Conservation (phyloP, 352 stramenopile species). For the Pythium scleroteichum region DNA sequence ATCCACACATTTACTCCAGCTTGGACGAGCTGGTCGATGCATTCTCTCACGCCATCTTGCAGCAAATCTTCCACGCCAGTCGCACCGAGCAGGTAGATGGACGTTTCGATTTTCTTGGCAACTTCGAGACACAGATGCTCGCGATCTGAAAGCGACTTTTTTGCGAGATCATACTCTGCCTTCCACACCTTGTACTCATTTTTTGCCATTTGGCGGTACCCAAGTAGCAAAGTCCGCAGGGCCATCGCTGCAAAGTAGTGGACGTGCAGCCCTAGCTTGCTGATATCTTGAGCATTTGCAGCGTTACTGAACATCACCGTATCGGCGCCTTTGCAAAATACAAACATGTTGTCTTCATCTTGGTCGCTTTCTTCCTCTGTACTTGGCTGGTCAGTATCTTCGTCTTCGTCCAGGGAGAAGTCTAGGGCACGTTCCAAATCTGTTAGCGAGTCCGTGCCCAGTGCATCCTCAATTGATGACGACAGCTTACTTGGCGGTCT, state of each 20-base stretch:
- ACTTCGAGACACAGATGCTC: conserved; percentile 70
- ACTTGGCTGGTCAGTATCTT: conserved; percentile 14
- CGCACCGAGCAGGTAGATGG: conserved; percentile 91
- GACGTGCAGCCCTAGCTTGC: conserved; percentile 74
- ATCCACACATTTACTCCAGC: conserved; percentile 99
- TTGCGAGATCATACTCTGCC: conserved; percentile 62
- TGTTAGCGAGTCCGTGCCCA: conserved; percentile 28
- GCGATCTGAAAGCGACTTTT: conserved; percentile 63
- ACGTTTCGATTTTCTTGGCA: conserved; percentile 72
- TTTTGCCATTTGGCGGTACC: conserved; percentile 62
- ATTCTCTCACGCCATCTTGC: conserved; percentile 96
- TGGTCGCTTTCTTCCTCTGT: conserved; percentile 22
- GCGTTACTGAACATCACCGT: conserved; percentile 88
- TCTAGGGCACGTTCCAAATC: conserved; percentile 36
- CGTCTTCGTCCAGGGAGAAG: not conserved
- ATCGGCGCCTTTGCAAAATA: conserved; percentile 90
- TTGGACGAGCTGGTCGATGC: conserved; percentile 93
- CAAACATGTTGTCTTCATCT: conserved; percentile 54
- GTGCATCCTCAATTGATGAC: conserved; percentile 16
- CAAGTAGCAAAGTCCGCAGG: conserved; percentile 83
- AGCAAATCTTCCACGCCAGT: conserved; percentile 98
- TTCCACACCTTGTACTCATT: conserved; percentile 78
- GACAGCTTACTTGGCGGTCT: conserved; percentile 20
- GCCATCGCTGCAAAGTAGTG: conserved; percentile 89
- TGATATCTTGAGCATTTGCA: conserved; percentile 70